Conservation (phyloP, 2,329 filamentous ascomycete species). For the Sporothrix protearum region DNA sequence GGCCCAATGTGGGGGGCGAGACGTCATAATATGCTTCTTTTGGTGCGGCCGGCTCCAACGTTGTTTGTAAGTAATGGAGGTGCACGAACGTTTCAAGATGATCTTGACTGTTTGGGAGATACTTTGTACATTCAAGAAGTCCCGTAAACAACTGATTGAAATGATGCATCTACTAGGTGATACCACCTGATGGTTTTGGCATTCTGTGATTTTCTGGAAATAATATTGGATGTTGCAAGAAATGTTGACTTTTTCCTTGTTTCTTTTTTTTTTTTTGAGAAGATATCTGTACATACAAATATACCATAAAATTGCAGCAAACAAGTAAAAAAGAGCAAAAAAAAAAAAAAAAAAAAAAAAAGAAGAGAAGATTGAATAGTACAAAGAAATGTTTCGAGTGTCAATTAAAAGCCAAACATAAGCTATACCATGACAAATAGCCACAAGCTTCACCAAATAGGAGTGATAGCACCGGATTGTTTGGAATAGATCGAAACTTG, state of each 20-base stretch:
- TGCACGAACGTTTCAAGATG: neutral
- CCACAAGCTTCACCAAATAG: neutral
- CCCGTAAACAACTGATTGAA: neutral
- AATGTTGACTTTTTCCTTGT: too few species aligned
- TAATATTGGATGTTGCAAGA: too few species aligned
- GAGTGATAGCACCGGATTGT: neutral
- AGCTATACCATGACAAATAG: too few species aligned
- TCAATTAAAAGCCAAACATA: too few species aligned
- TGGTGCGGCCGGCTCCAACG: neutral
- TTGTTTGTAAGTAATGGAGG: neutral
- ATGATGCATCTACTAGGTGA: neutral
- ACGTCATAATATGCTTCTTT: neutral
- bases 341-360: too few species aligned
- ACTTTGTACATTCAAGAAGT: neutral
- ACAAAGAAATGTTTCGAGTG: too few species aligned
- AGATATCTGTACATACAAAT: too few species aligned
- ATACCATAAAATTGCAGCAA: too few species aligned
- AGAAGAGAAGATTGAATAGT: too few species aligned
- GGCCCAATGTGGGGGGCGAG: neutral
- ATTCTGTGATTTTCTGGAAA: too few species aligned
- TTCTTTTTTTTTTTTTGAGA: neutral
- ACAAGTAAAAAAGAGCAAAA: too few species aligned
- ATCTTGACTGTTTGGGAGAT: neutral
- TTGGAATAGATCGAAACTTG: neutral
- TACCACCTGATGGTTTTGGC: neutral